These are phyloP conservation scores for Porphyrellus cyaneotinctus DNA, from an alignment of 768 basidiomycete genomes.

Conservation along the genomic window DNA sequence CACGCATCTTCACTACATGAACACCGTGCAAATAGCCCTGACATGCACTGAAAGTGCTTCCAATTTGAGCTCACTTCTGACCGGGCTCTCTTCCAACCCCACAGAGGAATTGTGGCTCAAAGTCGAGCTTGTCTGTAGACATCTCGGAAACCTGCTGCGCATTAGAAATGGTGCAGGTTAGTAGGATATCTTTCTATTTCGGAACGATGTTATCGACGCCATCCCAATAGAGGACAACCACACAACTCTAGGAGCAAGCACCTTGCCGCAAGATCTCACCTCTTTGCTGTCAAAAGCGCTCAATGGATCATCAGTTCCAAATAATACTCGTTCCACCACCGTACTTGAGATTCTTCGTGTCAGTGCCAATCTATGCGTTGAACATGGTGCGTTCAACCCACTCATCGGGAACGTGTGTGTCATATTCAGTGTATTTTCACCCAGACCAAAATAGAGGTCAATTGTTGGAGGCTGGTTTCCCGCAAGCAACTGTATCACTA, in stretches of 20 bases:
- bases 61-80: slow-evolving; percentile 33
- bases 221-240: slow-evolving; percentile 60
- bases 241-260: slow-evolving; percentile 59
- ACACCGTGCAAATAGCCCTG: slow-evolving; percentile 9
- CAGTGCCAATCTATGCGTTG: slow-evolving; percentile 80
- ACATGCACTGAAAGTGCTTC: slow-evolving; percentile 28
- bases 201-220: slow-evolving; percentile 13
- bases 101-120: slow-evolving; percentile 43
- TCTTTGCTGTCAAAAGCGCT: slow-evolving; percentile 57
- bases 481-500: slow-evolving; percentile 60
- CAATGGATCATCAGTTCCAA: slow-evolving; percentile 44
- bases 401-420: neutral
- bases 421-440: slow-evolving; percentile 1
- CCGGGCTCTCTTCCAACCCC: slow-evolving; percentile 31
- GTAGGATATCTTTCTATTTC: slow-evolving; percentile 8
- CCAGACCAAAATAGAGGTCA: slow-evolving; percentile 72
- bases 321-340: slow-evolving; percentile 43
- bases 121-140: slow-evolving; percentile 49
- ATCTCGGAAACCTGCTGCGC: slow-evolving; percentile 61
- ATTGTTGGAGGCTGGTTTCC: slow-evolving; percentile 67
- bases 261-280: slow-evolving; percentile 61
- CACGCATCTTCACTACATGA: slow-evolving; percentile 14
- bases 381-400: slow-evolving; percentile 54
- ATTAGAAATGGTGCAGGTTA: slow-evolving; percentile 50
- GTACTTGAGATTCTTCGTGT: slow-evolving; percentile 71